These are phyloP conservation scores for Crithidia bombi DNA, from an alignment of 208 protist genomes.

Conservation along the genomic window DNA sequence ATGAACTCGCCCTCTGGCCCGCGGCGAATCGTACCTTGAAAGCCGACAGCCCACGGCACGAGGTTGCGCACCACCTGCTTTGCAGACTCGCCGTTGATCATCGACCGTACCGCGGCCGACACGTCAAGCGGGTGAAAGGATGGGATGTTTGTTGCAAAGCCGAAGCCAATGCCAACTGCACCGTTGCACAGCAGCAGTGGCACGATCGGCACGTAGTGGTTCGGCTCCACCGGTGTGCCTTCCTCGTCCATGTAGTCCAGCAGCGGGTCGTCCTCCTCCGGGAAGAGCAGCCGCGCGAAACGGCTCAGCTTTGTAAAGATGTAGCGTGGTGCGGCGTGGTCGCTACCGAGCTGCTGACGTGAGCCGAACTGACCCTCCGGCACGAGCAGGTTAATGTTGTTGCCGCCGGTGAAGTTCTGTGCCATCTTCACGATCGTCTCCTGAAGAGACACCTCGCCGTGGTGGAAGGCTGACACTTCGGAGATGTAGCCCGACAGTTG, in stretches of 20 bases:
- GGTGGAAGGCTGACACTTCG: slow-evolving; percentile 99
- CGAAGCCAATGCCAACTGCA: slow-evolving; percentile 99
- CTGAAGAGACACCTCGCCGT: slow-evolving; percentile 98
- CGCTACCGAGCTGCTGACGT: slow-evolving; percentile 96
- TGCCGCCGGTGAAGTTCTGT: slow-evolving; percentile 98
- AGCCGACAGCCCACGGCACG: slow-evolving; percentile 97
- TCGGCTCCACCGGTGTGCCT: slow-evolving; percentile 97
- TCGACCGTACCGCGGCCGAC: slow-evolving; percentile 83
- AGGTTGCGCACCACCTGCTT: slow-evolving; percentile 79
- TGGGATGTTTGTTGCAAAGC: slow-evolving; percentile 95
- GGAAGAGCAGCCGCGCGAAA: slow-evolving; percentile 97
- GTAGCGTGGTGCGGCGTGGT: slow-evolving; percentile 96
- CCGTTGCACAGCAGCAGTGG: slow-evolving; percentile 99
- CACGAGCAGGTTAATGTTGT: slow-evolving; percentile 99
- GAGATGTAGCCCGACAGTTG: slow-evolving; percentile 99
- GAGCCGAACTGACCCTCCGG: slow-evolving; percentile 99
- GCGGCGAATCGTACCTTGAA: slow-evolving; percentile 86
- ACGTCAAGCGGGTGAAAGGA: slow-evolving; percentile 97
- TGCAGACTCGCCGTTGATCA: slow-evolving; percentile 86
- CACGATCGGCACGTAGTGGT: slow-evolving; percentile 99
- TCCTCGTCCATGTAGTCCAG: slow-evolving; percentile 98
- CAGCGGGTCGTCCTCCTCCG: slow-evolving; percentile 96
- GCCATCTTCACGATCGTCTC: slow-evolving; percentile 99
- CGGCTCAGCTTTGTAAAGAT: slow-evolving; percentile 96
- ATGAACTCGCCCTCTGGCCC: slow-evolving; percentile 74